Percentiles rank a stretch among this genome's conserved stretches.
Evolutionary conservation across 139 green algal genomes (phyloP).

Genomic region (Asterochloris sp.): DNA sequence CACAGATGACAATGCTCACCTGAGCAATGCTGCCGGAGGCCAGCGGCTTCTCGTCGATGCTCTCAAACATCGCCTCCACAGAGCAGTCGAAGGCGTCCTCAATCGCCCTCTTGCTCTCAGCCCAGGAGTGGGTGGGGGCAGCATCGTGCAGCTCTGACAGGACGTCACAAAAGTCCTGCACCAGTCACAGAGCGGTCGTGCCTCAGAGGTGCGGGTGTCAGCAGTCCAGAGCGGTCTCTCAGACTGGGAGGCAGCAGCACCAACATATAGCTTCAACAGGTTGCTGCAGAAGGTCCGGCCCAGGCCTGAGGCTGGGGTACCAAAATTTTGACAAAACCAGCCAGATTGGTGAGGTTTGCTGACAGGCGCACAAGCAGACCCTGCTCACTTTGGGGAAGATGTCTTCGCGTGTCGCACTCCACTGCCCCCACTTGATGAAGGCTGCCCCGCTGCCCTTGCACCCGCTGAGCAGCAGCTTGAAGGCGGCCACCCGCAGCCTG

Average conservation of each 20-base stretch:
- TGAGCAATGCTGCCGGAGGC: conserved; percentile 94
- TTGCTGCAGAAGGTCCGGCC: background rate
- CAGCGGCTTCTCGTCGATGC: conserved; percentile 79
- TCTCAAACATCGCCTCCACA: conserved; percentile 78
- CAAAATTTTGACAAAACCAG: background rate
- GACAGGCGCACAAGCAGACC: background rate
- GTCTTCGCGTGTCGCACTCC: conserved; percentile 76
- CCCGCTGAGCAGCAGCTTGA: conserved; percentile 54
- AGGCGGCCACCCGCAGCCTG: conserved; percentile 35
- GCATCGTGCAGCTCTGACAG: conserved; percentile 68
- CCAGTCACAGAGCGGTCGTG: background rate
- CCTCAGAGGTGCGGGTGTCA: background rate
- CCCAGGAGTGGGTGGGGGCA: conserved; percentile 69
- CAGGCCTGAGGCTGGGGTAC: background rate
- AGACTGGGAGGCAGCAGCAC: background rate
- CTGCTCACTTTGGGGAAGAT: conserved; percentile 59
- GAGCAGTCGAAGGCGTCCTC: conserved; percentile 68
- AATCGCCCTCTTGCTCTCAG: conserved; percentile 47
- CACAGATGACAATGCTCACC: conserved; percentile 27
- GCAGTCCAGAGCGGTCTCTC: background rate
- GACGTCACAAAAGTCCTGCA: conserved; percentile 45
- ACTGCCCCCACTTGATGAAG: conserved; percentile 91
- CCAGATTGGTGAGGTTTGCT: background rate
- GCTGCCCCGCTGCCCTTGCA: conserved; percentile 63
- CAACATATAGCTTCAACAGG: background rate